phyloP scores from a whole-genome alignment of 148 eudicot genomes.

The Rhododendron vialii region DNA sequence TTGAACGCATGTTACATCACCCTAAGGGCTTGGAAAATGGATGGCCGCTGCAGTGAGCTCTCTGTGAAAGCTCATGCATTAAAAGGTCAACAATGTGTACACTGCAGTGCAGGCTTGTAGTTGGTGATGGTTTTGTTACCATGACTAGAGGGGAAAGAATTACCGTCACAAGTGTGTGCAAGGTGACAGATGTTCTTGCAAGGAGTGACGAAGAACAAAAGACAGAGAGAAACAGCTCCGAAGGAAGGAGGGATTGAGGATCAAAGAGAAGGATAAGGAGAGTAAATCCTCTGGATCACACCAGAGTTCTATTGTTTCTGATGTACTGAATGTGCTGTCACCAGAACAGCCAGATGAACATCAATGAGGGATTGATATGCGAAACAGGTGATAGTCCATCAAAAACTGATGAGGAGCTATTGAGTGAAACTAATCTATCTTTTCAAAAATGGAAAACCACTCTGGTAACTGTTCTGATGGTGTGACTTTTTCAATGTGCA shows the following conservation, averaged over 20 bases:
- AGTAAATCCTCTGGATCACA: constrained; percentile 47
- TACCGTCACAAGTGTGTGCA: not conserved
- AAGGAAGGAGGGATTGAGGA: constrained; percentile 90
- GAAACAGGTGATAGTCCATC: constrained; percentile 40
- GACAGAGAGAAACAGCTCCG: constrained; percentile 94
- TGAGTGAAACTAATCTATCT: constrained; percentile 21
- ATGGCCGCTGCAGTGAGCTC: constrained; percentile 68
- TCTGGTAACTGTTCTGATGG: constrained; percentile 35
- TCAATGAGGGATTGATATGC: constrained; percentile 26
- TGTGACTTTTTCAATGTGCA: constrained; percentile 20
- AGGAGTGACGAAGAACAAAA: constrained; percentile 76
- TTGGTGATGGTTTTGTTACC: constrained; percentile 89
- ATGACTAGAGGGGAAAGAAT: constrained; percentile 29
- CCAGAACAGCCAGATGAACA: constrained; percentile 36
- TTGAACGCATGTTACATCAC: constrained; percentile 81
- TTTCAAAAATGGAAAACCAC: constrained; percentile 28
- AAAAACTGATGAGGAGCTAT: constrained; percentile 39
- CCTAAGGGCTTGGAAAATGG: constrained; percentile 81
- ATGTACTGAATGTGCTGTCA: constrained; percentile 30
- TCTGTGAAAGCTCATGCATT: constrained; percentile 97
- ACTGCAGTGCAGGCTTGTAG: constrained; percentile 67
- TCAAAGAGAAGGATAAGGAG: constrained; percentile 59
- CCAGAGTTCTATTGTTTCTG: constrained; percentile 25
- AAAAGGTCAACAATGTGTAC: constrained; percentile 85
- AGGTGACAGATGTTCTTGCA: constrained; percentile 8